Evolutionary conservation across 2,329 filamentous ascomycete species (phyloP), one percentile per base, ranked within the genome.

Genomic region (Sclerotinia subarctica): DNA sequence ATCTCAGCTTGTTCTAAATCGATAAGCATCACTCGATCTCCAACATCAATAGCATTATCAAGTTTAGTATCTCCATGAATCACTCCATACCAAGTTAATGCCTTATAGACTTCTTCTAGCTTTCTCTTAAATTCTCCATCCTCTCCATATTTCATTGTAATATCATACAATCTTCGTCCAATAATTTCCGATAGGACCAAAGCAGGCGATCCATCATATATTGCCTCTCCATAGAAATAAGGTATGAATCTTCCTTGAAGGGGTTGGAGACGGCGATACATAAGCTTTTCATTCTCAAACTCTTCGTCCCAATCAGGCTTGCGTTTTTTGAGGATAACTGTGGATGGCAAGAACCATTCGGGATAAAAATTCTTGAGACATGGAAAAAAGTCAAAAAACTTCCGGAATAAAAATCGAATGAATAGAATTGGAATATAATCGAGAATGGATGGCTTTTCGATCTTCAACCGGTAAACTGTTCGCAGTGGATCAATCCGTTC

Each of bases 301-400:
- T 52, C 49, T 32, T 62, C 58, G 10, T 62, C 42, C 38, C 17
- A 62, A 62, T 62, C 42, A 44, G 11, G 42, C 58, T 62, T 62
- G 4, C 58, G 42, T 24, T 32, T 62, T 46, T 62, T 62, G 5
- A 62, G 17, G 13, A 62, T 58, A 13, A 58, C 54, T 11, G 13
- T 42, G 1, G 32, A 15, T n/a, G 32, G 54, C 7, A 58, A 8
- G 7, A 38, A 58, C n/a, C 54, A 19, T 58, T 42, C 29, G 6
- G 53, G 35, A 57, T 57, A 38, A 1, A 38, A 5, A 35, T 17
- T 32, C 19, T 57, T 57, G 5, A 57, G 53, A n/a, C 7, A 21
- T 38, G 4, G 35, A 38, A 21, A 58, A 3, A n/a, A 38, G 17
- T 58, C 7, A 19, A 38, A 51, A 47, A 24, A 24, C 10, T 24